These are phyloP conservation scores for Calycina herbarum DNA, from an alignment of 2,329 filamentous ascomycete genomes.

Conservation along the genomic window DNA sequence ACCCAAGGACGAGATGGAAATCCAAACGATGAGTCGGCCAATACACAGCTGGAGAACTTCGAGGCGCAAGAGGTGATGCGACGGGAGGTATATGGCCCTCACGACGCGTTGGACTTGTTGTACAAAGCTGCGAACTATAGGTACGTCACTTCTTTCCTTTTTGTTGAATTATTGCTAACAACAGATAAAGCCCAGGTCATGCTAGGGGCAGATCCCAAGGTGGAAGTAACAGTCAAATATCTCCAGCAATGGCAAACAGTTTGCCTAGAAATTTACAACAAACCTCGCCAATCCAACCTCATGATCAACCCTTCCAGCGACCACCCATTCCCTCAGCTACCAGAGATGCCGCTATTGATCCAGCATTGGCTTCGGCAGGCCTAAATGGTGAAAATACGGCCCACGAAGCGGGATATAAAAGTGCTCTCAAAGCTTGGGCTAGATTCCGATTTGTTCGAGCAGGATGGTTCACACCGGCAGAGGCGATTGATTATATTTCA, in stretches of 20 bases:
- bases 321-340: conserved; percentile 28
- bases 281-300: background rate
- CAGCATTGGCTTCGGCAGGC: conserved; percentile 27
- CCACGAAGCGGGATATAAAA: conserved; percentile 57
- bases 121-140: conserved; percentile 79
- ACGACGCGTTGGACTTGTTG: conserved; percentile 87
- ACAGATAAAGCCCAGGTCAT: conserved; percentile 38
- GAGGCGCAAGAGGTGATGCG: conserved; percentile 66
- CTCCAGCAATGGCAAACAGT: conserved; percentile 28
- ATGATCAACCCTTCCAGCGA: conserved; percentile 14
- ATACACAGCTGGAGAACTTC: conserved; percentile 62
- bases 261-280: conserved; percentile 3
- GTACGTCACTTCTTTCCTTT: conserved; percentile 43
- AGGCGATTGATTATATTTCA: conserved; percentile 90
- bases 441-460: conserved; percentile 92
- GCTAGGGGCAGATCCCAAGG: conserved; percentile 28
- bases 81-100: conserved; percentile 79
- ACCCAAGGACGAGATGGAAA: conserved; percentile 39
- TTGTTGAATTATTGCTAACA: conserved; percentile 49
- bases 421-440: conserved; percentile 84
- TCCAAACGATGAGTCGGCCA: conserved; percentile 47
- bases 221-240: conserved; percentile 30
- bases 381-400: conserved; percentile 29
- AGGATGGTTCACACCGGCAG: conserved; percentile 92
- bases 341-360: conserved; percentile 34